Percentiles rank a stretch among this genome's conserved stretches.
Conservation (phyloP, 2,329 filamentous ascomycete species). For the Alternaria panax region DNA sequence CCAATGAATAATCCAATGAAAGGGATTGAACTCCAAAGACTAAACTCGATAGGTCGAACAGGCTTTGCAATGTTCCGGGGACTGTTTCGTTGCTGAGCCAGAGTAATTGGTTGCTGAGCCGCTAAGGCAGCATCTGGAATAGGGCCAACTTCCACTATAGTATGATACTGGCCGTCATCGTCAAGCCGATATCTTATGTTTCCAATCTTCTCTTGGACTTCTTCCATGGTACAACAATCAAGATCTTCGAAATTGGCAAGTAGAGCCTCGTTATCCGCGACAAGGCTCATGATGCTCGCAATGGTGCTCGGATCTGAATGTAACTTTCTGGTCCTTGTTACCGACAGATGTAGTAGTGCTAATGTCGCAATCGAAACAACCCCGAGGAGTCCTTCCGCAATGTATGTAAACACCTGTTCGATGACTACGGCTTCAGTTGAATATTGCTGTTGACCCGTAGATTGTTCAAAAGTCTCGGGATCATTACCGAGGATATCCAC, state of each 20-base stretch:
- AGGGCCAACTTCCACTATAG: not conserved
- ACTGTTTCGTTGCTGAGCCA: too few relatives aligned
- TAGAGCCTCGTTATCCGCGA: conserved; percentile 33
- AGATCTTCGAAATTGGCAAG: conserved; percentile 32
- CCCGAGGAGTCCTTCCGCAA: conserved; percentile 47
- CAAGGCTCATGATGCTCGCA: conserved; percentile 45
- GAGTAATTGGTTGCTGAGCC: too few relatives aligned
- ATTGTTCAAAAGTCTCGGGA: conserved; percentile 8
- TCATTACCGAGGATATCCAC: conserved; percentile 35
- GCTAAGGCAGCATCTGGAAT: too few relatives aligned
- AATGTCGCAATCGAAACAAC: conserved; percentile 31
- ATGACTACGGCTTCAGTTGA: conserved; percentile 47
- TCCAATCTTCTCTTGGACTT: conserved; percentile 19
- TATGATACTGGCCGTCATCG: not conserved
- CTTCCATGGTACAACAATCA: conserved; percentile 31
- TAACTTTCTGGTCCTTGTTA: conserved; percentile 27
- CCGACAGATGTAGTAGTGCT: conserved; percentile 33
- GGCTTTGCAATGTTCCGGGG: not conserved
- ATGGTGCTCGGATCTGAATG: conserved; percentile 48
- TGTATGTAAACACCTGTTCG: conserved; percentile 49
- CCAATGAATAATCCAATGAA: not conserved
- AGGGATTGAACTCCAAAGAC: not conserved
- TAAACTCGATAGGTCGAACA: conserved; percentile 7
- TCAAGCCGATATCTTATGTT: conserved; percentile 23
- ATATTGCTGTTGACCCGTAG: conserved; percentile 26